Base-by-base conservation (phyloP, 2,329 filamentous ascomycete genomes). In the Ophiostoma sp. region DNA sequence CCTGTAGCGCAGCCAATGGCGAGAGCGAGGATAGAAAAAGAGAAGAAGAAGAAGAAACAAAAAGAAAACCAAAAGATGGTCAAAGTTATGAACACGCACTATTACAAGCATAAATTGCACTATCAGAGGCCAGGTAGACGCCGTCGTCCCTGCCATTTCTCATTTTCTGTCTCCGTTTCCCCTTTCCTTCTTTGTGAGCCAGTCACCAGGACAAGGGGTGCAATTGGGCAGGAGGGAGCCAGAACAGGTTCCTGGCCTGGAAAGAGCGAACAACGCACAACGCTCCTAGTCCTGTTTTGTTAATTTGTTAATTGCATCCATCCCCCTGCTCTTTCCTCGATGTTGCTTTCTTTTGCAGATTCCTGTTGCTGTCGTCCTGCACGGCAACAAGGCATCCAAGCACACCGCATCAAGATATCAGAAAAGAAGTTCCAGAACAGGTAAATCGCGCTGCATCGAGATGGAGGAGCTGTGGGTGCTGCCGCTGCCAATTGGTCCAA, bases 291-390 rank as follows among this genome's bases (percentile, higher is more conserved):
- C 33, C 59, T 42, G 59, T 17, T 42, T 39, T 25, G 33, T 42
- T 42, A 31, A 36, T n/a, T n/a, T n/a, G n/a, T n/a, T n/a, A n/a
- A n/a, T n/a, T n/a, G n/a, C 42, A 45, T 8, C 55, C 31, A 7
- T 31, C n/a, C 48, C 17, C 22, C 15, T 52, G 19, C 22, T 25
- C 5, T 52, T 52, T 22, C 22, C 9, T 64, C 59, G 36, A 64
- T 64, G 59, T 33, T 25, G 59, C 59, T 61, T 63, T n/a, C 59
- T 42, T 42, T 39, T 64, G n/a, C 59, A 42, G 33, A 42, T 64
- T 28, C 31, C n/a, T 64, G n/a, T 25, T 12, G 59, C 59, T 42
- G 33, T 64, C 36, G 33, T 42, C 33, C n/a, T 64, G 31, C 59
- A 63, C 17, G 19, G 22, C 33, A 25, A 42, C 59, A 64, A 25